phyloP scores from a whole-genome alignment of 371 early-diverging fungal genomes.

The Fennellomyces sp. region DNA sequence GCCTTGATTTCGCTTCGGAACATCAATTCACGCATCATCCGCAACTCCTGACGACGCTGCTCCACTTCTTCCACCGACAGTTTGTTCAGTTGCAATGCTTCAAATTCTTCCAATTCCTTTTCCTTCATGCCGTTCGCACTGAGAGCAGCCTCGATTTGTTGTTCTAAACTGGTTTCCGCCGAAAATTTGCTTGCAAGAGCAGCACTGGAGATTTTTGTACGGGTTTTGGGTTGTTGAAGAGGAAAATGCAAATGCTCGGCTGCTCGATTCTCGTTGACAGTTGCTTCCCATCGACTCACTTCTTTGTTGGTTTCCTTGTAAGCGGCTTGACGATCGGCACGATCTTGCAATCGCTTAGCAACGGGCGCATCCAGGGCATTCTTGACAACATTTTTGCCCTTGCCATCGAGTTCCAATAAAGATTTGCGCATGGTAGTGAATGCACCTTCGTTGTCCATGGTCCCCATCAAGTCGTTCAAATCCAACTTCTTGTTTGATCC shows the following conservation, averaged over 20 bases:
- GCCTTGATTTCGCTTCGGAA: slow-evolving; percentile 92
- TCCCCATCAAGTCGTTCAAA: slow-evolving; percentile 74
- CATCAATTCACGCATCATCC: slow-evolving; percentile 91
- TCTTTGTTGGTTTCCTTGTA: slow-evolving; percentile 79
- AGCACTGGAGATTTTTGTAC: slow-evolving; percentile 50
- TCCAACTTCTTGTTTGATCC: slow-evolving; percentile 62
- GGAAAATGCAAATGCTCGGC: slow-evolving; percentile 88
- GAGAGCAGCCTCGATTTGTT: slow-evolving; percentile 74
- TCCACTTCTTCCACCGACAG: slow-evolving; percentile 81
- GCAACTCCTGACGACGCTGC: slow-evolving; percentile 77
- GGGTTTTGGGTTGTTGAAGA: slow-evolving; percentile 34
- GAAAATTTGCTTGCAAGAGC: slow-evolving; percentile 66
- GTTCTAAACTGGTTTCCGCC: slow-evolving; percentile 74
- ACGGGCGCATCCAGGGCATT: slow-evolving; percentile 79
- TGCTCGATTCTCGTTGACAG: slow-evolving; percentile 82
- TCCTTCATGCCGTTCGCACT: slow-evolving; percentile 76
- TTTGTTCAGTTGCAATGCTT: slow-evolving; percentile 84
- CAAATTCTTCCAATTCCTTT: slow-evolving; percentile 77
- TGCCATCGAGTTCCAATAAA: slow-evolving; percentile 60
- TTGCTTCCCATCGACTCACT: slow-evolving; percentile 82
- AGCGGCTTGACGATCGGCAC: slow-evolving; percentile 84
- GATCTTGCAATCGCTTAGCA: slow-evolving; percentile 81
- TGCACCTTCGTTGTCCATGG: slow-evolving; percentile 58
- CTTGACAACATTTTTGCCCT: slow-evolving; percentile 46
- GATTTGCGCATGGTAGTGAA: slow-evolving; percentile 69